Conservation (phyloP, 805 yeast species). For the Wickerhamiella vanderwaltii region DNA sequence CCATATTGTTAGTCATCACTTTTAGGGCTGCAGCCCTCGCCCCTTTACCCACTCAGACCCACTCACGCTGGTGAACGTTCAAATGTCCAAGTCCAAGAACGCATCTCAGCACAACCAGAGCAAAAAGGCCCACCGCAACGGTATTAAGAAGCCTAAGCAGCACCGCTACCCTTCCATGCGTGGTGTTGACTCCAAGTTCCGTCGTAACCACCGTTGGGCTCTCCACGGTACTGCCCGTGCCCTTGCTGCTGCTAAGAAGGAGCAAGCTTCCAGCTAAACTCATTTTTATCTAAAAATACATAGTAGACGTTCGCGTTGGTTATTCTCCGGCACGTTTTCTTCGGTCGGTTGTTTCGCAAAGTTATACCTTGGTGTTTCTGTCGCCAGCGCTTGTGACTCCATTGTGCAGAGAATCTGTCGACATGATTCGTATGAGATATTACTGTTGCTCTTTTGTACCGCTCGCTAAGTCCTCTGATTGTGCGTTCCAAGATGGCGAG, state of each 20-base stretch:
- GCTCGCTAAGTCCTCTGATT: too few species aligned
- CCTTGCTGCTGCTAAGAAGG: slow-evolving; percentile 59
- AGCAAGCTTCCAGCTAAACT: background rate
- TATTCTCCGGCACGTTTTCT: too few species aligned
- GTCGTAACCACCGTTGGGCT: slow-evolving; percentile 98
- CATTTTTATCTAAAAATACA: slow-evolving; percentile 2
- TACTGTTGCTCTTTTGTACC: too few species aligned
- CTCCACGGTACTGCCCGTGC: slow-evolving; percentile 95
- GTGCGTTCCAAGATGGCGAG: too few species aligned
- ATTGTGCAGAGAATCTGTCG: too few species aligned
- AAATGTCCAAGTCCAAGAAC: slow-evolving; percentile 98
- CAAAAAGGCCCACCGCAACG: slow-evolving; percentile 99
- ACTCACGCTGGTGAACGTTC: background rate
- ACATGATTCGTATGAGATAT: too few species aligned
- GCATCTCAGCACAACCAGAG: slow-evolving; percentile 99
- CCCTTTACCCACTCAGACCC: slow-evolving; percentile 6
- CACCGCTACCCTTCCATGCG: slow-evolving; percentile 96
- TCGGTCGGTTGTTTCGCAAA: too few species aligned
- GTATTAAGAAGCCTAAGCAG: slow-evolving; percentile 98
- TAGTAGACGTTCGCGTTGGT: slow-evolving; percentile 3
- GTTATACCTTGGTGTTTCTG: too few species aligned
- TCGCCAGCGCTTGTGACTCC: too few species aligned
- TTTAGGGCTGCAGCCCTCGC: background rate
- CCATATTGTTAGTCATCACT: background rate
- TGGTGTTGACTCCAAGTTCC: slow-evolving; percentile 99